Conservation (phyloP, 139 green algal genomes). For the Closterium sp. region DNA sequence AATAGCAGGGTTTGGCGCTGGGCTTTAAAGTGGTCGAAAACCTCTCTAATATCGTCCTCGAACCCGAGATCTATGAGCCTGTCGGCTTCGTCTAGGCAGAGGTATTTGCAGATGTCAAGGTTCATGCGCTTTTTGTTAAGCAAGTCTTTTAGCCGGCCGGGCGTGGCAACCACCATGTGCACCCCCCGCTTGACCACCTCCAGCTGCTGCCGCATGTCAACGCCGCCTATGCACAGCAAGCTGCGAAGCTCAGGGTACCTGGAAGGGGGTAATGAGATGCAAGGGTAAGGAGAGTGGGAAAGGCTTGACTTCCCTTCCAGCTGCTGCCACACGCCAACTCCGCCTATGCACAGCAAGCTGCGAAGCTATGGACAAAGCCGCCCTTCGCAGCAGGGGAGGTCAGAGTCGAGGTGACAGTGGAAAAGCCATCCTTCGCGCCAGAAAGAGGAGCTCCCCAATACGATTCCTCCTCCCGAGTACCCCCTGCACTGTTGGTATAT, state of each 20-base stretch:
- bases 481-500: neutral
- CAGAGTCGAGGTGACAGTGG: neutral
- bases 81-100: slow-evolving; percentile 97
- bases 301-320: no score
- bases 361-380: no score
- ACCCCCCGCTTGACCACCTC: slow-evolving; percentile 66
- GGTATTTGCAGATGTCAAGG: slow-evolving; percentile 86
- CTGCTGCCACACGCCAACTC: no score
- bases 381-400: neutral
- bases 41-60: slow-evolving; percentile 88
- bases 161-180: slow-evolving; percentile 90
- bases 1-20: slow-evolving; percentile 99
- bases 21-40: slow-evolving; percentile 71
- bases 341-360: no score
- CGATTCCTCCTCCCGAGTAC: neutral
- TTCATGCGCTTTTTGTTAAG: slow-evolving; percentile 86
- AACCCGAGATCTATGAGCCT: slow-evolving; percentile 96
- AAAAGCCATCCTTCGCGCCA: neutral
- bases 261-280: neutral
- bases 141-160: slow-evolving; percentile 93
- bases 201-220: slow-evolving; percentile 66
- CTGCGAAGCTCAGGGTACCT: slow-evolving; percentile 70
- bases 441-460: neutral
- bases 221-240: slow-evolving; percentile 89
- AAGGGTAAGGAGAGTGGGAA: no score